Base-by-base conservation (phyloP, 805 yeast species). In the Candida cerambycidarum region DNA sequence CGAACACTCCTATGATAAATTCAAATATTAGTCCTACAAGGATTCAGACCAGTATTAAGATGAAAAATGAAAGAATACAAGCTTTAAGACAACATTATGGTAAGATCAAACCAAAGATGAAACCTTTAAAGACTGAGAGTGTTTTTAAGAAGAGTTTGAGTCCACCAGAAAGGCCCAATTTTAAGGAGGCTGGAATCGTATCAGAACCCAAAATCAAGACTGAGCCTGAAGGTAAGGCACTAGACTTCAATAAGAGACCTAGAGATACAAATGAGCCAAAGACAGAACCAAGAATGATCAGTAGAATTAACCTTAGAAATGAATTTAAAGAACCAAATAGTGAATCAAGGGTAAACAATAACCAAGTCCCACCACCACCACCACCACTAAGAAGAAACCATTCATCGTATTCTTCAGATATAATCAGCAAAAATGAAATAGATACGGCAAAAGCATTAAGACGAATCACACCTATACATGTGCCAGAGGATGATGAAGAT, bases 361-460 rank as follows among this genome's bases (percentile, higher is more conserved):
- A 2, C 42, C 44, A 11, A n/a, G 33, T 38, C 2, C 38, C 41
- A 14, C 38, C 40, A n/a, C 43, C 45, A 16, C 30, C 39, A 12
- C 41, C 34, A 17, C 25, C 32, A 16, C 43, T 10, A 23, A 7
- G 14, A 10, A 24, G 27, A 21, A 35, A 24, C 19, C 19, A 19
- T 16, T 24, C 36, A 19, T 30, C 18, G 24, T 35, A 17, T 14
- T 15, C 17, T 13, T 13, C 24, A 8, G 17, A 23, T 5, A 14
- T 38, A 8, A 27, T 39, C 7, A 37, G 46, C 2, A 40, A 42
- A 14, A 38, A 38, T 17, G 53, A 47, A 27, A 50, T 50, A 8
- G 71, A 62, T 30, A 63, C 62, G 3, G 73, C 73, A 2, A 69
- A 67, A 45, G 48, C 48, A 17, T 46, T 65, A 30, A 53, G 65